phyloP scores from a whole-genome alignment of 1,139 yeast genomes.

The Williopsis jadinii region DNA sequence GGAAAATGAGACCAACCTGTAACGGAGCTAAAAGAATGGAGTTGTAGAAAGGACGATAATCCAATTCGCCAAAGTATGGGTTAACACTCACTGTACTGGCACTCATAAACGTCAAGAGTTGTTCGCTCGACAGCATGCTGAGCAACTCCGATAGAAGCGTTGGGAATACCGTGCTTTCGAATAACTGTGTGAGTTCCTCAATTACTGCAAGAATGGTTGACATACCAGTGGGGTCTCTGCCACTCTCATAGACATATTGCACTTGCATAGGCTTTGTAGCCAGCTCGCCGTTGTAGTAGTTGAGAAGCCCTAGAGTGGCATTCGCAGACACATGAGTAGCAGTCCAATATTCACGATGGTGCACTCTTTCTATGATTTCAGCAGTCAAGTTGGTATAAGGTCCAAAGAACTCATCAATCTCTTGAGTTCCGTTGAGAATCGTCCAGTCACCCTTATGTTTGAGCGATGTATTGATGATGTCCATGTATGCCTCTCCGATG shows the following conservation, averaged over 20 bases:
- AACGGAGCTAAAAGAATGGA: constrained; percentile 54
- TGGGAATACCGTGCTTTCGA: constrained; percentile 13
- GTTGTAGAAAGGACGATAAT: constrained; percentile 44
- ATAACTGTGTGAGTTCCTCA: constrained; percentile 25
- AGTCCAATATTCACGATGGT: constrained; percentile 48
- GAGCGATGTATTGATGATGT: constrained; percentile 15
- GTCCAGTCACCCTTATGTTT: constrained; percentile 8
- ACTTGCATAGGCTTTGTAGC: constrained; percentile 22
- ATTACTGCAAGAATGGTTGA: constrained; percentile 36
- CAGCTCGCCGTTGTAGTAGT: constrained; percentile 23
- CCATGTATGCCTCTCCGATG: constrained; percentile 30
- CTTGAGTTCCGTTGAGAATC: constrained; percentile 16
- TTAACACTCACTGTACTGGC: constrained; percentile 7
- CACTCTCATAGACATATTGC: constrained; percentile 40
- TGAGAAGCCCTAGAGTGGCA: constrained; percentile 34
- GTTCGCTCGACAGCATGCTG: constrained; percentile 18
- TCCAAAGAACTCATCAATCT: constrained; percentile 24
- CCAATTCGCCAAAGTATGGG: constrained; percentile 32
- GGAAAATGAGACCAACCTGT: constrained; percentile 71
- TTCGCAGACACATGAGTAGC: constrained; percentile 41
- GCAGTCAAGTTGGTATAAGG: constrained; percentile 29
- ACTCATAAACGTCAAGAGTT: constrained; percentile 16
- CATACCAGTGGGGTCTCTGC: constrained; percentile 44
- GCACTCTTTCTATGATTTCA: constrained; percentile 34
- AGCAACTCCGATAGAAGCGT: constrained; percentile 21